phyloP scores from a whole-genome alignment of 2,329 filamentous ascomycete species.

The Aaosphaeria pasadenensis region DNA sequence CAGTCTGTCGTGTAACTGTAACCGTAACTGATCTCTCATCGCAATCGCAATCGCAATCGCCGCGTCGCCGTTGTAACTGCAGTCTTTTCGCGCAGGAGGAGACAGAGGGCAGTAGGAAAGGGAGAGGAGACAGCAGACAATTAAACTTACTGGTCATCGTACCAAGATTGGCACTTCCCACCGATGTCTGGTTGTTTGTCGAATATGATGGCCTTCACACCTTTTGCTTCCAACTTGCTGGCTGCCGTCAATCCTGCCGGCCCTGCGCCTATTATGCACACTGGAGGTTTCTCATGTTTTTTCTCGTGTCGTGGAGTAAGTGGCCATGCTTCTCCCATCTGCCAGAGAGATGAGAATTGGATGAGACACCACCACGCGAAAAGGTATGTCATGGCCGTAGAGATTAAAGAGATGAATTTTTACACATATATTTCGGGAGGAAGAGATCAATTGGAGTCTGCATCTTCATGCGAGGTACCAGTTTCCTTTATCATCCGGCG shows the following conservation, averaged over 20 bases:
- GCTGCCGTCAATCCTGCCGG: constrained; percentile 35
- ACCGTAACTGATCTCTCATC: too few relatives aligned
- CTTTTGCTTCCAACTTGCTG: constrained; percentile 29
- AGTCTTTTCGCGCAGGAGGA: too few relatives aligned
- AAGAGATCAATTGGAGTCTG: background rate
- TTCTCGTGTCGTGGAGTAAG: constrained; percentile 7
- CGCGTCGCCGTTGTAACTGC: constrained; percentile 4
- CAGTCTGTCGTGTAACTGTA: too few relatives aligned
- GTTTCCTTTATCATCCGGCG: background rate
- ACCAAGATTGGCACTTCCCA: constrained; percentile 38
- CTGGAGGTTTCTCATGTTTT: constrained; percentile 21
- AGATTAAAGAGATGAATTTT: too few relatives aligned
- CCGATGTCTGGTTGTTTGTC: constrained; percentile 34
- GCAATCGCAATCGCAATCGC: constrained; percentile 9
- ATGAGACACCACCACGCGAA: constrained; percentile 13
- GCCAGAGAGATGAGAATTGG: constrained; percentile 18
- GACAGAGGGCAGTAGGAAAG: background rate
- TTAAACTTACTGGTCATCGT: constrained; percentile 34
- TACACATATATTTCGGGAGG: too few relatives aligned
- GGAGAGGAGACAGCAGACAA: background rate
- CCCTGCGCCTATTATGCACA: constrained; percentile 38
- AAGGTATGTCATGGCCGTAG: too few relatives aligned
- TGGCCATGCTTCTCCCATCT: constrained; percentile 25
- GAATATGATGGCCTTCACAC: constrained; percentile 34
- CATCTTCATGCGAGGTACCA: background rate